phyloP scores from a whole-genome alignment of 768 basidiomycete genomes.

The Astraeus odoratus region DNA sequence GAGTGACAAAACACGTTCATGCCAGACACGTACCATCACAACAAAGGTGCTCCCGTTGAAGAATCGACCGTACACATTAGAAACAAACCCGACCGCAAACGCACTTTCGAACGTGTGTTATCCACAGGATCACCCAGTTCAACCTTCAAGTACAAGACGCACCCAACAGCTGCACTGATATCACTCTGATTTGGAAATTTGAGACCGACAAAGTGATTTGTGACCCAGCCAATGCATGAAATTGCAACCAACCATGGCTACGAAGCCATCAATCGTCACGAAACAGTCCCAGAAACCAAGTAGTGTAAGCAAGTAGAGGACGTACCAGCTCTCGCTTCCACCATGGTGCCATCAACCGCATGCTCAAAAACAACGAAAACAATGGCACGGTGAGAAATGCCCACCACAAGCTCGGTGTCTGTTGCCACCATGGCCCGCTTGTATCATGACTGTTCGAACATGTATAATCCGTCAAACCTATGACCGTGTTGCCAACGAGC shows the following conservation, averaged over 20 bases:
- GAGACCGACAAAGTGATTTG: constrained; percentile 57
- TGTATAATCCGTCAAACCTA: constrained; percentile 50
- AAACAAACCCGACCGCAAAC: constrained; percentile 73
- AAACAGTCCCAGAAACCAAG: neutral
- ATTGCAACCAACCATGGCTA: constrained; percentile 50
- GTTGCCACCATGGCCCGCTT: constrained; percentile 65
- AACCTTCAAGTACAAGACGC: constrained; percentile 11
- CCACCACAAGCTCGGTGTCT: constrained; percentile 66
- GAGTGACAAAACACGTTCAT: neutral
- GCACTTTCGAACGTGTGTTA: constrained; percentile 36
- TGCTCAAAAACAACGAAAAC: constrained; percentile 58
- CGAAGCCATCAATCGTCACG: neutral
- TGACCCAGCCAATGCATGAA: constrained; percentile 67
- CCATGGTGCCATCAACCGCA: constrained; percentile 59
- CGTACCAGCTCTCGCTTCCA: constrained; percentile 50
- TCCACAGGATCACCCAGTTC: too few relatives aligned
- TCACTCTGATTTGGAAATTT: constrained; percentile 66
- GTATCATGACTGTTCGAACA: constrained; percentile 53
- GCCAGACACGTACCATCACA: constrained; percentile 52
- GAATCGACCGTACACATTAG: constrained; percentile 72
- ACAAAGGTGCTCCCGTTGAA: constrained; percentile 73
- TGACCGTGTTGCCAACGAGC: constrained; percentile 40
- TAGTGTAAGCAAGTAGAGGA: constrained; percentile 1
- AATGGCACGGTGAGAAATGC: constrained; percentile 69
- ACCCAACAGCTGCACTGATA: constrained; percentile 73